Evolutionary conservation across 805 yeast species (phyloP), one percentile per base, ranked within the genome.

Genomic region (Wickerhamomyces pijperi): DNA sequence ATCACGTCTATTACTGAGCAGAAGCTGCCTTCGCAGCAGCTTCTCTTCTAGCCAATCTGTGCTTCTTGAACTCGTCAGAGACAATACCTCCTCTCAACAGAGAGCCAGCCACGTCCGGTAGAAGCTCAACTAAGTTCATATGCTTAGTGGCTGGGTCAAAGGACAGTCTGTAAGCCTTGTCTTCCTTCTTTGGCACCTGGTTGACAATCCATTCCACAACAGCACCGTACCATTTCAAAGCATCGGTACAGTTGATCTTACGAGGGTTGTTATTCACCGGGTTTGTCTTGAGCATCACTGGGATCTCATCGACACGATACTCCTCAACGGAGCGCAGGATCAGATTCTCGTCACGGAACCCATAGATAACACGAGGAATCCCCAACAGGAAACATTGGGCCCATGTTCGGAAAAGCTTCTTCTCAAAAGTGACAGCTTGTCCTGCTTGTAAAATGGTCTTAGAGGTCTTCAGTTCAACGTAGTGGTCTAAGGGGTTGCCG

Each of bases 341-440:
- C 34, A 81, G 67, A 28, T 74, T 60, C 15, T 82, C 82, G 55
- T 86, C 94, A 48, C 96, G 70, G 59, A 82, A 92, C 0, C 97
- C 99, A 54, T 84, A 84, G 4, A 83, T 70, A 4, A 90, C 69
- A 42, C 73, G 72, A n/a, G 82, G 78, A 17, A 92, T 72, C 4
- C 98, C 98, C 35, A 85, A 67, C 18, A 92, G 64, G 57, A 87
- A 92, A 45, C 95, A 82, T 62, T 87, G 97, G 2, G 94, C 85
- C 99, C 99, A 92, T 0, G 94, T 71, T 44, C 67, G 72, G 55
- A 81, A 74, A 35, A 92, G 62, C 59, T 86, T 87, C 39, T 68
- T 70, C 54, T 90, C 96, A 54, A 90, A 86, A 16, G 55, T 68
- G 31, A 66, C 66, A 14, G 81, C 76, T 31, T 79, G 79, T 14